Percentiles rank a stretch among this genome's conserved stretches.
Evolutionary conservation across 768 basidiomycete genomes (phyloP).

Genomic region (Suillus hirtellus): DNA sequence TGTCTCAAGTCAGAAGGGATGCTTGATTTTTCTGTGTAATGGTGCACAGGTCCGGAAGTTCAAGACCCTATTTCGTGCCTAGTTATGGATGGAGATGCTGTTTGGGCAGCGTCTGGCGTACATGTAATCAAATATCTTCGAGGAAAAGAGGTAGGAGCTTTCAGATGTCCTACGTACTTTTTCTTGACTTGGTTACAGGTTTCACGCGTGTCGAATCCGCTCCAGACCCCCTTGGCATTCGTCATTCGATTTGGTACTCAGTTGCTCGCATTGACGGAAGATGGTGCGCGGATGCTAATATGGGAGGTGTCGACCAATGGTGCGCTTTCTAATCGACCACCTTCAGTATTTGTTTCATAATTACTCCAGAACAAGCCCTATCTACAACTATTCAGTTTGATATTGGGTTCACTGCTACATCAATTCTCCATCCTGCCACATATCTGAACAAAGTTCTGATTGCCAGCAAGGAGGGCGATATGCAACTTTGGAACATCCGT

Average conservation of each 20-base stretch:
- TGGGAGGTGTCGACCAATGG: slow-evolving; percentile 74
- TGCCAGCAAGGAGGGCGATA: slow-evolving; percentile 72
- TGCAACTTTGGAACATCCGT: slow-evolving; percentile 94
- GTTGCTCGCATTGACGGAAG: slow-evolving; percentile 76
- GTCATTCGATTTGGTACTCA: slow-evolving; percentile 81
- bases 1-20: not conserved
- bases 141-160: slow-evolving; percentile 74
- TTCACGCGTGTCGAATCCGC: slow-evolving; percentile 59
- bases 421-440: slow-evolving; percentile 89
- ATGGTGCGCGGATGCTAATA: slow-evolving; percentile 71
- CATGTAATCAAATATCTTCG: slow-evolving; percentile 76
- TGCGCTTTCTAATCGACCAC: slow-evolving; percentile 29
- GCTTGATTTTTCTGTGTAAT: slow-evolving; percentile 10
- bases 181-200: slow-evolving; percentile 37
- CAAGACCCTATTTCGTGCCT: slow-evolving; percentile 72
- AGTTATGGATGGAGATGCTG: slow-evolving; percentile 80
- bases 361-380: slow-evolving; percentile 22
- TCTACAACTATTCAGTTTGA: slow-evolving; percentile 76
- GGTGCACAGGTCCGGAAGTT: slow-evolving; percentile 73
- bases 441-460: slow-evolving; percentile 96
- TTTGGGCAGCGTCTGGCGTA: slow-evolving; percentile 77
- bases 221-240: slow-evolving; percentile 58
- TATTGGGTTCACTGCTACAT: slow-evolving; percentile 79
- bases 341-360: not conserved
- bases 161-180: slow-evolving; percentile 2